Conservation (phyloP, 1,284 basidiomycete species). For the Athelia psychrophila region DNA sequence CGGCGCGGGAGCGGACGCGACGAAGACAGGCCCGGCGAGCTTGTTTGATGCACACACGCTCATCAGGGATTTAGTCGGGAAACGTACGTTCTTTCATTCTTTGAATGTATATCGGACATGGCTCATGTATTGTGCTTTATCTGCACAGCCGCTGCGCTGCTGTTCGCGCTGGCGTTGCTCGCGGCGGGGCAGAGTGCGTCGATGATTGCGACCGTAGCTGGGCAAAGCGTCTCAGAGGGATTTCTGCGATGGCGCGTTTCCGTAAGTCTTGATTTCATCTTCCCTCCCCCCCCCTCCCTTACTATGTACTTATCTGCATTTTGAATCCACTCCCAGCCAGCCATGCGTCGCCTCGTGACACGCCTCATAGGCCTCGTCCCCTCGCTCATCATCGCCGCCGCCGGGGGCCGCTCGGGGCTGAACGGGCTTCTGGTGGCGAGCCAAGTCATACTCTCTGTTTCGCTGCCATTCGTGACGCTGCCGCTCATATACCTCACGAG, state of each 20-base stretch:
- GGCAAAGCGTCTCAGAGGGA: conserved; percentile 82
- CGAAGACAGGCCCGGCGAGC: conserved; percentile 45
- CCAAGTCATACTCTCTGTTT: conserved; percentile 75
- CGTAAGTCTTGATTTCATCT: conserved; percentile 38
- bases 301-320: not conserved
- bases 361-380: conserved; percentile 75
- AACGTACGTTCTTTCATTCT: conserved; percentile 41
- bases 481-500: conserved; percentile 67
- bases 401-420: conserved; percentile 66
- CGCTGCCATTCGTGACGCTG: conserved; percentile 75
- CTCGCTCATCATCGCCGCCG: conserved; percentile 64
- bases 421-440: conserved; percentile 74
- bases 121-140: too few relatives aligned
- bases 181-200: conserved; percentile 80
- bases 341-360: conserved; percentile 72
- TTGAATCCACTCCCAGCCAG: conserved; percentile 48
- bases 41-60: conserved; percentile 71
- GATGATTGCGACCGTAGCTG: conserved; percentile 81
- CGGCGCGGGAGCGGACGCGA: conserved; percentile 30
- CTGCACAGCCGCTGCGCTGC: conserved; percentile 57
- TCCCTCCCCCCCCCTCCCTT: not conserved
- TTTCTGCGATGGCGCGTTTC: conserved; percentile 82
- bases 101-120: too few relatives aligned
- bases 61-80: conserved; percentile 55
- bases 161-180: conserved; percentile 80